Evolutionary conservation across 2,329 filamentous ascomycete genomes (phyloP), one percentile per base, ranked within the genome.

Genomic region (Balansia obtecta): DNA sequence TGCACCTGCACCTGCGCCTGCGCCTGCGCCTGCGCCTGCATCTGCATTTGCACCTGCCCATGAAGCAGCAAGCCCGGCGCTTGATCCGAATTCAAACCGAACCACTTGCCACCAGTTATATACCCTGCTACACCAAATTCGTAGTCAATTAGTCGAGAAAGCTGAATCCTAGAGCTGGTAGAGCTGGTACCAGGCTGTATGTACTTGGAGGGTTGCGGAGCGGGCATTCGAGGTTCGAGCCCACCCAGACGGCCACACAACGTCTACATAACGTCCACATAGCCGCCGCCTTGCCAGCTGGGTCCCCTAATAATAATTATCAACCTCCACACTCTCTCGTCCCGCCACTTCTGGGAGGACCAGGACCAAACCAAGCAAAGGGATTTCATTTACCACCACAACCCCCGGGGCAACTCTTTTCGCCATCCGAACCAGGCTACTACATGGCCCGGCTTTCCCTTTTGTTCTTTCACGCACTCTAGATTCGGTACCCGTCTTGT

Each of bases 251-350:
- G 27, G 5, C 27, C 27, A 27, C 27, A 27, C 7, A 27, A 27
- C 20, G 20, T 22, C 20, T 4, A 22, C 20, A 22, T 4, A 22
- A 22, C 20, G 20, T 22, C 20, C 20, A 22, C 20, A 22, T 22
- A 22, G 30, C 41, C 41, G 12, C 32, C 50, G 12, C n/a, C 44
- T 49, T 40, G 20, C 20, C 2, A 22, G 20, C 4, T 22, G 43
- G 53, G 43, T 50, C 49, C 49, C 48, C 47, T 53, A 45, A 54
- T 51, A 32, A 54, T 53, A 45, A 54, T 51, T 38, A 54, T 51
- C 32, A 45, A 42, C 48, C 52, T 53, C 51, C 49, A 52, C 46
- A 37, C 45, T 50, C 41, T 7, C 46, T 45, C 38, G 38, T 53
- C 44, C 53, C 49, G 48, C 53, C 52, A 50, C 53, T 49, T 50